Percentiles rank a stretch among this genome's conserved stretches.
Evolutionary conservation across 1,139 yeast species (phyloP).

Genomic region (Fermentozyma sake): DNA sequence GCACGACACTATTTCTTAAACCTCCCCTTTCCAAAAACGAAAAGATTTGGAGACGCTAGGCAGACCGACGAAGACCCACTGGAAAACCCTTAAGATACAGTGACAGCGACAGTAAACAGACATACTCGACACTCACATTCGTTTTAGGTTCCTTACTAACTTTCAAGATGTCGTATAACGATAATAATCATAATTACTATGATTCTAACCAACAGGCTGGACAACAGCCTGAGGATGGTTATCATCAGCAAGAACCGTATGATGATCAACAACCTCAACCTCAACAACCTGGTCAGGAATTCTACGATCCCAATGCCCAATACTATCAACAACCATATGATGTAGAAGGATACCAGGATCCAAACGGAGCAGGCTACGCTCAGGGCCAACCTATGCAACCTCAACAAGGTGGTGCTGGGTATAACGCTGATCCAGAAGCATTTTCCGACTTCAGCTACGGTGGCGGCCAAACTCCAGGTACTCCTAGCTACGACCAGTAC

Average conservation of each 20-base stretch:
- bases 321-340: conserved; percentile 50
- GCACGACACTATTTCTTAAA: no score
- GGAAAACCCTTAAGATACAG: no score
- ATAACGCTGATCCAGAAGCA: conserved; percentile 65
- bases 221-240: conserved; percentile 33
- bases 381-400: conserved; percentile 26
- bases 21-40: no score
- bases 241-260: conserved; percentile 46
- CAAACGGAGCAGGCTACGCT: conserved; percentile 19
- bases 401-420: conserved; percentile 35
- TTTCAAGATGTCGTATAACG: conserved; percentile 48
- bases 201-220: conserved; percentile 42
- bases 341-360: conserved; percentile 45
- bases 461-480: conserved; percentile 61
- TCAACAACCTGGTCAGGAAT: conserved; percentile 32
- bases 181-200: conserved; percentile 46
- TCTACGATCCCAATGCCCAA: conserved; percentile 48
- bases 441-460: conserved; percentile 70
- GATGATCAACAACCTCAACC: conserved; percentile 24
- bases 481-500: conserved; percentile 67
- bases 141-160: no score
- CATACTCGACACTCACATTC: no score
- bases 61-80: no score
- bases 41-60: no score
- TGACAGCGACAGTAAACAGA: no score